phyloP scores from a whole-genome alignment of 1,284 basidiomycete species.

The Pascua sp. region DNA sequence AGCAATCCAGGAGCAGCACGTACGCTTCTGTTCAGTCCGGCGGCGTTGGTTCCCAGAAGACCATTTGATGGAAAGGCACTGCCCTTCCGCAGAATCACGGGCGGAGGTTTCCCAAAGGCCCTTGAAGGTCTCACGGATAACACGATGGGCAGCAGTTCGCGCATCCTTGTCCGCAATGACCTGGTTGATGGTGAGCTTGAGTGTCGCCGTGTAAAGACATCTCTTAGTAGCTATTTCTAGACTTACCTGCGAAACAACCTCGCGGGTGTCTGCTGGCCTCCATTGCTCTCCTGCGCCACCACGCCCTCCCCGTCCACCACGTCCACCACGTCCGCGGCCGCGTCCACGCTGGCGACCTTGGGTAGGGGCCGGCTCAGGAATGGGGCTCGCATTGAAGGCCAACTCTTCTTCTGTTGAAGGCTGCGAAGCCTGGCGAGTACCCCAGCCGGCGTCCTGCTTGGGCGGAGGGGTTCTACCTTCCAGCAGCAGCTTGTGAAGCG shows the following conservation, averaged over 20 bases:
- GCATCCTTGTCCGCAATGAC: conserved; percentile 75
- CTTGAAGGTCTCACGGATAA: conserved; percentile 72
- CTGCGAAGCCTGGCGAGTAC: conserved; percentile 33
- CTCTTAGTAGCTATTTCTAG: not conserved
- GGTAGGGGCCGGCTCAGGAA: conserved; percentile 22
- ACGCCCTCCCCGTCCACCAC: conserved; percentile 24
- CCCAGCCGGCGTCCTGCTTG: conserved; percentile 53
- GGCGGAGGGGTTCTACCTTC: conserved; percentile 71
- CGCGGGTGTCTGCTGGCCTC: conserved; percentile 59
- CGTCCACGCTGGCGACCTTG: conserved; percentile 8
- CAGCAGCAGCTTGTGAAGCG: conserved; percentile 67
- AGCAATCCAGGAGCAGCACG: not conserved
- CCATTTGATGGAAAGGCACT: conserved; percentile 42
- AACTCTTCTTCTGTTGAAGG: conserved; percentile 27
- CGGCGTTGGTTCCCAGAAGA: conserved; percentile 6
- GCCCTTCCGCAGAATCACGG: conserved; percentile 28
- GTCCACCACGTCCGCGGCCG: conserved; percentile 16
- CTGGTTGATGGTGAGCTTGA: conserved; percentile 49
- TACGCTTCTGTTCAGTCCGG: conserved; percentile 14
- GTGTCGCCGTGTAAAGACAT: not conserved
- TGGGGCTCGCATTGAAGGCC: conserved; percentile 22
- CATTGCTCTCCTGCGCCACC: conserved; percentile 18
- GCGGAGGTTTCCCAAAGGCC: conserved; percentile 70
- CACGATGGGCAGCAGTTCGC: conserved; percentile 76
- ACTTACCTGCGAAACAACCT: conserved; percentile 71